Evolutionary conservation across 331 rosid genomes (phyloP), one percentile per base, ranked within the genome.

Genomic region (Rosa hybrid): DNA sequence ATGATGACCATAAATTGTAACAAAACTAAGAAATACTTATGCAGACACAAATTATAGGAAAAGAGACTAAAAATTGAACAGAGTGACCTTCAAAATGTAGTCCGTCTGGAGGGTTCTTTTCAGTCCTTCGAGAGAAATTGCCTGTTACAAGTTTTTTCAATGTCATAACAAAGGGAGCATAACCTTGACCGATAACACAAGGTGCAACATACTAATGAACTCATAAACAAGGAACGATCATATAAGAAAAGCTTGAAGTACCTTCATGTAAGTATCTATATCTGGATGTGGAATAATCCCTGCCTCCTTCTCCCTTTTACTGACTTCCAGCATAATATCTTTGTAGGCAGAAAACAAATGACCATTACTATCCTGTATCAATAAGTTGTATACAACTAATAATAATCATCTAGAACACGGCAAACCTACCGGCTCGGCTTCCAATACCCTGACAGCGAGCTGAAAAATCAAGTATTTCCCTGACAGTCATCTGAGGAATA

Each of bases 381-480:
- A 44, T 12, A 44, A 51, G 78, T 3, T 59, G 13, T n/a, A 13
- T 34, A 14, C 50, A n/a, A n/a, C 8, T 10, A 39, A 34, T 42
- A 49, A 8, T 50, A 67, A 68, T 41, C 5, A 25, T 39, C 7
- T 42, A 30, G 10, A 59, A 30, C 38, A 45, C 17, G 17, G 41
- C 17, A 45, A 63, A 45, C 77, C 18, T 76, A 80, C 89, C 84
- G 12, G 82, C 77, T 77, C 86, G 50, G 72, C 77, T 82, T 79
- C 89, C 84, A 48, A 79, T 76, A 57, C 86, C 88, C 68, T 86
- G 88, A 68, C 83, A 86, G 48, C 88, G 82, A 17, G 89, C 86
- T 38, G 89, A 82, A 60, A 78, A 82, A 34, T 82, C 89, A 3
- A 86, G 80, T 65, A 65, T 86, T 77, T 86, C 89, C 77, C 86